Base-by-base conservation (phyloP, 129 eudicot genomes). In the Lonicera japonica region DNA sequence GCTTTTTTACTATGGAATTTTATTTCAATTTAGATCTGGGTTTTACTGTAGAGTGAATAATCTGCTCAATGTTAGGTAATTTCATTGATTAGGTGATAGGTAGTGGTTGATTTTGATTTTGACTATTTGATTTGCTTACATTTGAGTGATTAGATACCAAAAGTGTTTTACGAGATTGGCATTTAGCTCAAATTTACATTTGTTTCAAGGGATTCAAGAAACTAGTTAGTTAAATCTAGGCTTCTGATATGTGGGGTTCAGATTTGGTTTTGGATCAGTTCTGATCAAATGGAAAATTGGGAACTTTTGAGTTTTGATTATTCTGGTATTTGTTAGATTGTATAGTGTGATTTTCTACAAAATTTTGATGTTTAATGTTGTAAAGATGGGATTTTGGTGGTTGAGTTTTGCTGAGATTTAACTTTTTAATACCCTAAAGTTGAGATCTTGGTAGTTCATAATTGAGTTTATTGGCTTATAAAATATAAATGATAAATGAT, bases 221-320 rank as follows among this genome's bases (percentile, higher is more conserved):
- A 56, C 40, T 11, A 55, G 55, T 12, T 21, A 10, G 17, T 24
- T 62, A 15, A 25, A 41, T 24, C 1, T 0, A 39, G 20, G 17
- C 56, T 52, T 69, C 46, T 53, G 5, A 53, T 65, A 65, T 50
- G 56, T 65, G 18, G 9, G 61, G 39, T 65, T 46, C 68, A 45
- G 69, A 65, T 65, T 59, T 73, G 45, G 19, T 11, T 25, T 43
- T 54, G 2, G 4, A 29, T 6, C 36, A 29, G 36, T 6, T 29
- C 36, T 29, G 36, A 29, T 29, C 36, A 29, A 1, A 29, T 29
- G 36, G 36, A 6, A 29, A 29, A 1, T 1, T 29, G 36, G 36
- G 36, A 29, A 29, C 36, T 29, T 29, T 29, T 29, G 36, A 6
- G 36, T 29, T 29, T 29, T 29, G 36, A 29, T 29, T 29, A n/a